Base-by-base conservation (phyloP, 108 stramenopile genomes). In the Asterionellopsis glacialis region DNA sequence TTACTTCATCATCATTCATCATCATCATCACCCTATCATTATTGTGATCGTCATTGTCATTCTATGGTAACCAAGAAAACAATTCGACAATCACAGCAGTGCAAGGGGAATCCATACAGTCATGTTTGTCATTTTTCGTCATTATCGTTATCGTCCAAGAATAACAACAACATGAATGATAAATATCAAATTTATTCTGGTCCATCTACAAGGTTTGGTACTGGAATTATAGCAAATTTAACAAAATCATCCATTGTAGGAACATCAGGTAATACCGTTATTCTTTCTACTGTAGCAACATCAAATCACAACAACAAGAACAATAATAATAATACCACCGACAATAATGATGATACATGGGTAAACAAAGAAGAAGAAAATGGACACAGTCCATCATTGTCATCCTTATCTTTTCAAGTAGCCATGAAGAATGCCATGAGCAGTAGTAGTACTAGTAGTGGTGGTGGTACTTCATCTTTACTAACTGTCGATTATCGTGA, bases 401-500 rank as follows among this genome's bases (percentile, higher is more conserved):
- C 47, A 48, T 1, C 47, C 2, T 2, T 4, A 21, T 16, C 16
- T 5, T 48, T 48, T 48, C 21, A 16, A 16, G 47, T 19, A 5
- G 47, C 47, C 5, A 2, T 48, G 47, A 2, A 48, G 5, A 21
- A 16, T 9, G 16, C 16, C 9, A 19, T 48, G 2, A 2, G 47
- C 9, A 48, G 19, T 48, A 16, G 61, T n/a, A n/a, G n/a, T n/a
- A n/a, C n/a, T n/a, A n/a, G n/a, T n/a, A n/a, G n/a, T n/a, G n/a
- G n/a, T n/a, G n/a, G n/a, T n/a, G n/a, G n/a, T n/a, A n/a, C n/a
- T n/a, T n/a, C n/a, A n/a, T n/a, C n/a, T n/a, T 73, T 73, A 38
- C 69, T 86, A 15, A 76, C 73, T 41, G 85, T 86, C 5, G 79
- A 80, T n/a, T 82, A 77, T 52, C 76, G 76, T 21, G 79, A 82